Evolutionary conservation across 192 early-diverging fungal species (phyloP), one percentile per base, ranked within the genome.

Genomic region (Umbelopsis sp.): DNA sequence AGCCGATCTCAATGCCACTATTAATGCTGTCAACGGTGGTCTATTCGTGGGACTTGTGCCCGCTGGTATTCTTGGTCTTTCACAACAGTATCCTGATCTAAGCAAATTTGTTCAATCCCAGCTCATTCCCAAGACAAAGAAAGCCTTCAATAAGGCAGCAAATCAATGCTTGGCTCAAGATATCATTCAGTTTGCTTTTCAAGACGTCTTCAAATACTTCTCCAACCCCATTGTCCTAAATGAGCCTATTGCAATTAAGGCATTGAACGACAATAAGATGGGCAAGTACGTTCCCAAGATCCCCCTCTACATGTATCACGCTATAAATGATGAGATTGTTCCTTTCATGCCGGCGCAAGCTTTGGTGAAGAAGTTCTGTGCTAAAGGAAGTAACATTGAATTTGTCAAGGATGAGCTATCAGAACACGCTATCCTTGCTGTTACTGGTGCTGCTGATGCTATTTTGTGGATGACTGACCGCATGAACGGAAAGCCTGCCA

Each of bases 221-320:
- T 11, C 34, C 25, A 56, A 20, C 8, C 32, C 50, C 7, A 36
- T 41, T 22, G 36, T 41, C 24, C 31, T 54, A 3, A 43, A 52
- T 41, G 20, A 31, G 8, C 69, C 69, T 25, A 17, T 71, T 6
- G 32, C 52, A 14, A 54, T 21, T 20, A 56, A 54, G 51, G 52
- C 36, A 6, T 41, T 71, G 14, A 54, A 71, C 47, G 53, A 31
- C 7, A 71, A 71, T 9, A 54, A 53, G 32, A 44, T 71, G 51
- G 47, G 51, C 12, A 34, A 32, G 21, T 52, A 71, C 17, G 6
- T 25, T n/a, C 69, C 51, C 2, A 71, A 36, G 69, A 36, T 44
- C 52, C 69, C 38, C 24, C 36, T 71, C 2, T 71, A 59, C 24
- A 71, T 71, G 52, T 71, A 59, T n/a, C 69, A 71, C 17, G 32